Base-by-base conservation (phyloP, 1,139 yeast species). In the Debaryomyces subglobosus region DNA sequence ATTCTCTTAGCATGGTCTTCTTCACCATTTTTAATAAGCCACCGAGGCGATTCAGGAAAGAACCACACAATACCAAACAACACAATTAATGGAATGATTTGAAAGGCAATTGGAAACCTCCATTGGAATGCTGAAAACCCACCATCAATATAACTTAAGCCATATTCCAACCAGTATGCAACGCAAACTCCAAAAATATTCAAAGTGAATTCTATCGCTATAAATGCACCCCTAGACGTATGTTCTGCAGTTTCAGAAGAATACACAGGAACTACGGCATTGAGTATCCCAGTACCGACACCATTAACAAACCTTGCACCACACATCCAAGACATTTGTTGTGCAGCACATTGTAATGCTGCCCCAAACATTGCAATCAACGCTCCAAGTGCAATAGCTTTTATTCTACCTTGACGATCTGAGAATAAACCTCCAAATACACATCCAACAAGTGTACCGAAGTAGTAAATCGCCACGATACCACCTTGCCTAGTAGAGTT, bases 31-130 rank as follows among this genome's bases (percentile, higher is more conserved):
- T 41, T 48, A 20, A 72, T 54, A 40, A 73, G 59, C 76, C 77
- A 74, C 49, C 79, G 64, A 7, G 81, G 80, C 4, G 79, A 72
- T 57, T 77, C 81, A 2, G 82, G 82, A n/a, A 68, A 56, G 37
- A 62, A 49, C 42, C 64, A 59, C 9, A 40, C 43, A 36, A 65
- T 57, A 3, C 61, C 53, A 24, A 39, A 37, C 23, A 58, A 57
- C 16, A 58, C 43, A 27, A 65, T 39, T 10, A 68, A 60, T 27
- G 68, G 67, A 16, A 68, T 52, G 46, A 69, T 60, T 41, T 61
- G 64, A 54, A 70, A 69, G 3, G 70, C 74, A 23, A 67, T 57
- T 32, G 64, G 66, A 38, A 63, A 54, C 57, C 68, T 53, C 74
- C 72, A 55, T 49, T 61, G 51, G 27, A 61, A 52, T 7, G 62